Conservation (phyloP, 805 yeast species). For the Saccharomycopsis fodiens region DNA sequence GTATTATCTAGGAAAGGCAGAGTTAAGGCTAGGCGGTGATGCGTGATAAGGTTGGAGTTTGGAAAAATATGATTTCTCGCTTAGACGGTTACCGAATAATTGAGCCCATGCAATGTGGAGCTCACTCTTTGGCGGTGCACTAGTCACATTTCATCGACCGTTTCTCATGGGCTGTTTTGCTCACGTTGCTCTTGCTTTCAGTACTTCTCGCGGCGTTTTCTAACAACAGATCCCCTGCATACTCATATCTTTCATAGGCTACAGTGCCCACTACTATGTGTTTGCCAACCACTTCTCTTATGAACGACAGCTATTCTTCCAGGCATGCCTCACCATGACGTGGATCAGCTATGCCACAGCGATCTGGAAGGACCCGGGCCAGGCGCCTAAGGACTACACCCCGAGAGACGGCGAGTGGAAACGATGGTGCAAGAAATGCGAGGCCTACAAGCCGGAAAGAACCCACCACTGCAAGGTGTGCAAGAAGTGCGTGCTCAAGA, state of each 20-base stretch:
- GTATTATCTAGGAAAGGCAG: background rate
- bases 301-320: constrained; percentile 38
- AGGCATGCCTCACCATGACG: constrained; percentile 42
- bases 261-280: constrained; percentile 53
- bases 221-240: constrained; percentile 51
- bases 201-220: background rate
- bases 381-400: constrained; percentile 42
- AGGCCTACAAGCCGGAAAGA: constrained; percentile 69
- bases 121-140: background rate
- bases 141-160: background rate
- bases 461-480: constrained; percentile 82
- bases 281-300: constrained; percentile 36
- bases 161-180: too few relatives aligned
- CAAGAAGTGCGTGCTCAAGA: constrained; percentile 60
- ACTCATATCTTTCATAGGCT: constrained; percentile 52
- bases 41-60: too few relatives aligned
- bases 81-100: too few relatives aligned
- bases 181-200: too few relatives aligned
- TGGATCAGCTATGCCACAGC: constrained; percentile 77
- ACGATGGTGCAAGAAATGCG: constrained; percentile 56
- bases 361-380: constrained; percentile 58
- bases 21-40: too few relatives aligned
- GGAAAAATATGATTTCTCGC: too few relatives aligned
- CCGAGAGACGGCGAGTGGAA: constrained; percentile 13
- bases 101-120: too few relatives aligned